Evolutionary conservation across 2,329 filamentous ascomycete genomes (phyloP).

Genomic region (Phoma herbarum): DNA sequence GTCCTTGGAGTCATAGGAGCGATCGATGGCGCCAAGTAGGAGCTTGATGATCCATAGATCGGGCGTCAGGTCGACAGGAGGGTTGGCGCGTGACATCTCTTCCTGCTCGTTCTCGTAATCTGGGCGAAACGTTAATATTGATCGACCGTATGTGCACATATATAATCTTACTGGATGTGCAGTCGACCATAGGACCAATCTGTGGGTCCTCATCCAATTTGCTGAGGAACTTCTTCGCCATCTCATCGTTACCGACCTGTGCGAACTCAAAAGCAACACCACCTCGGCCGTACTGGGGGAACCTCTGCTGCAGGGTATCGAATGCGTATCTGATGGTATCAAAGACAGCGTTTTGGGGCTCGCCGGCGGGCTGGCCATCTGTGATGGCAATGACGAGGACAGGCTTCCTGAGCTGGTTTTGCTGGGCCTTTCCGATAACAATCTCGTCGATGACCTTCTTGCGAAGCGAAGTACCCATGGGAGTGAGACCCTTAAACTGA

Average conservation of each 20-base stretch:
- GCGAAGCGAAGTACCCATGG: conserved; percentile 69
- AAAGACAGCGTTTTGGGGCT: conserved; percentile 64
- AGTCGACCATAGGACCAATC: conserved; percentile 70
- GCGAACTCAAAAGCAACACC: conserved; percentile 74
- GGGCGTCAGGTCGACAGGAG: conserved; percentile 69
- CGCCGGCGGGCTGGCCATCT: conserved; percentile 71
- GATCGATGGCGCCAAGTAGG: conserved; percentile 72
- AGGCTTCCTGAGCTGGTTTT: conserved; percentile 67
- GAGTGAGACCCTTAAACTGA: conserved; percentile 71
- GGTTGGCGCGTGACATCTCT: conserved; percentile 69
- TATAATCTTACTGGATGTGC: conserved; percentile 68
- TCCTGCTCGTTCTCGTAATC: conserved; percentile 74
- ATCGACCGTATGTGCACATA: background rate
- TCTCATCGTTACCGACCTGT: conserved; percentile 72
- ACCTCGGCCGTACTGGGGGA: conserved; percentile 61
- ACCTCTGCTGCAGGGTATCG: conserved; percentile 58
- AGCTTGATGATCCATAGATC: conserved; percentile 74
- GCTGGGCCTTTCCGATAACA: conserved; percentile 62
- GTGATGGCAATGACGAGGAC: conserved; percentile 72
- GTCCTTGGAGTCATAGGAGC: conserved; percentile 71
- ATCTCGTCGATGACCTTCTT: conserved; percentile 71
- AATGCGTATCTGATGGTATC: conserved; percentile 66
- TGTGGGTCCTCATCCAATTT: conserved; percentile 70
- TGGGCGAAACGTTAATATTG: conserved; percentile 36
- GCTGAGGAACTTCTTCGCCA: conserved; percentile 69